Evolutionary conservation across 1,284 basidiomycete species (phyloP).

Genomic region (Pascua guehoae): DNA sequence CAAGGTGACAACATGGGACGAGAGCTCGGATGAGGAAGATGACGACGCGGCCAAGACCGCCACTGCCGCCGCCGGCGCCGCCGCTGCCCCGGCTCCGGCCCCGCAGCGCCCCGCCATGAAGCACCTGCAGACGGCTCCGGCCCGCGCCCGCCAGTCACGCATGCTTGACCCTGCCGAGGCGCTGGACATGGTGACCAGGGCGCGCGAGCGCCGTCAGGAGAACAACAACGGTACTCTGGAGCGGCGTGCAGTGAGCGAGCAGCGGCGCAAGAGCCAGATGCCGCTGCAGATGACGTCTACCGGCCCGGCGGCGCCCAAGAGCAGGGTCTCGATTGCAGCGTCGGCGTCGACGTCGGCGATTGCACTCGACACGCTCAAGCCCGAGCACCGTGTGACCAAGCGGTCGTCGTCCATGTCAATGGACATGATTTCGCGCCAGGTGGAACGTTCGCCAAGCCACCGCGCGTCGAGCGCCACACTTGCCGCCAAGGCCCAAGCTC

Average conservation of each 20-base stretch:
- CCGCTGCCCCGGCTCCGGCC: not conserved
- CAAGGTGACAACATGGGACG: constrained; percentile 16
- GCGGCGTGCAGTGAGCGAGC: constrained; percentile 22
- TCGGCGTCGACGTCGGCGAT: not conserved
- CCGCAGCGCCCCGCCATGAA: constrained; percentile 1
- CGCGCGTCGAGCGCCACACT: not conserved
- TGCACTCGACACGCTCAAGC: too few relatives aligned
- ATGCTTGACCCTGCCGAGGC: constrained; percentile 14
- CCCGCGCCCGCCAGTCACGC: constrained; percentile 29
- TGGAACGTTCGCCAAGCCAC: not conserved
- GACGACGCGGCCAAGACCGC: constrained; percentile 4
- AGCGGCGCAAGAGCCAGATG: constrained; percentile 14
- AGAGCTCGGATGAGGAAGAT: constrained; percentile 20
- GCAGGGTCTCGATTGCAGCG: not conserved
- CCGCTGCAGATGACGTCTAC: too few relatives aligned
- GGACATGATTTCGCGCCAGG: not conserved
- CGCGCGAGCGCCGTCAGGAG: constrained; percentile 31
- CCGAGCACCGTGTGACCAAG: too few relatives aligned
- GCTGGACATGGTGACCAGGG: constrained; percentile 29
- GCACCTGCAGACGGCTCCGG: constrained; percentile 19
- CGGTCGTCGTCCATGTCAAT: constrained; percentile 8
- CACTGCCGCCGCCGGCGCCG: not conserved
- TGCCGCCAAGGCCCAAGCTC: not conserved
- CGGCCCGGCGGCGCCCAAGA: too few relatives aligned
- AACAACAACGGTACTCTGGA: constrained; percentile 28